Conservation (phyloP, 139 green algal species). For the Gonium pectorale region DNA sequence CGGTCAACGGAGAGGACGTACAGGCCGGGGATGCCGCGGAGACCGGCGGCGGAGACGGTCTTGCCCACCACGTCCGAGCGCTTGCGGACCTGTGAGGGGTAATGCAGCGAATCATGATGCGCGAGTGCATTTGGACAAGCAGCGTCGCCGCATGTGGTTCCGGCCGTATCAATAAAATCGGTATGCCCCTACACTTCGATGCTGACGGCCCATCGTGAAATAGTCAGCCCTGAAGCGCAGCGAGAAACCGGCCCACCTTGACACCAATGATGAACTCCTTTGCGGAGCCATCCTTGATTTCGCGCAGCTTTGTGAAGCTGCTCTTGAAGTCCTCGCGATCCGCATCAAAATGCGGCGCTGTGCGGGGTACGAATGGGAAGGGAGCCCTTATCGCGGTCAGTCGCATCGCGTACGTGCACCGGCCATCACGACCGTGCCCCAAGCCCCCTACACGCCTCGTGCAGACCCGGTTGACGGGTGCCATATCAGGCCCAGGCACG, state of each 20-base stretch:
- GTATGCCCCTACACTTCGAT: too few species aligned
- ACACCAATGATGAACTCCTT: conserved; percentile 51
- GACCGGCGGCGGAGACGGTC: conserved; percentile 27
- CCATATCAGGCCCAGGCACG: too few species aligned
- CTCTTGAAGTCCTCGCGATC: not conserved
- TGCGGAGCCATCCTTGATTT: conserved; percentile 40
- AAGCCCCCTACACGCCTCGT: too few species aligned
- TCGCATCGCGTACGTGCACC: too few species aligned
- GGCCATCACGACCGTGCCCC: too few species aligned
- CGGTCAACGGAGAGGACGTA: conserved; percentile 26
- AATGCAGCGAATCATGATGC: not conserved
- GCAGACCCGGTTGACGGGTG: too few species aligned
- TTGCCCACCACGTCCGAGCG: conserved; percentile 23
- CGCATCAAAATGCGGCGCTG: not conserved
- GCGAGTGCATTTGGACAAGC: too few species aligned
- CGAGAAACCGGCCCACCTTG: conserved; percentile 7
- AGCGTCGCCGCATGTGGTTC: too few species aligned
- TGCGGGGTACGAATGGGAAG: not conserved
- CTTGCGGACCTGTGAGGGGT: conserved; percentile 5
- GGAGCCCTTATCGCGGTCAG: not conserved
- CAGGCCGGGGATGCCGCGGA: conserved; percentile 48
- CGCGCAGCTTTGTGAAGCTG: conserved; percentile 2
- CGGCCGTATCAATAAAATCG: too few species aligned
- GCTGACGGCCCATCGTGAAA: too few species aligned
- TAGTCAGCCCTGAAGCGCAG: too few species aligned